These are phyloP conservation scores for Bipolaris sorokiniana DNA, from an alignment of 2,329 filamentous ascomycete genomes.

Conservation along the genomic window DNA sequence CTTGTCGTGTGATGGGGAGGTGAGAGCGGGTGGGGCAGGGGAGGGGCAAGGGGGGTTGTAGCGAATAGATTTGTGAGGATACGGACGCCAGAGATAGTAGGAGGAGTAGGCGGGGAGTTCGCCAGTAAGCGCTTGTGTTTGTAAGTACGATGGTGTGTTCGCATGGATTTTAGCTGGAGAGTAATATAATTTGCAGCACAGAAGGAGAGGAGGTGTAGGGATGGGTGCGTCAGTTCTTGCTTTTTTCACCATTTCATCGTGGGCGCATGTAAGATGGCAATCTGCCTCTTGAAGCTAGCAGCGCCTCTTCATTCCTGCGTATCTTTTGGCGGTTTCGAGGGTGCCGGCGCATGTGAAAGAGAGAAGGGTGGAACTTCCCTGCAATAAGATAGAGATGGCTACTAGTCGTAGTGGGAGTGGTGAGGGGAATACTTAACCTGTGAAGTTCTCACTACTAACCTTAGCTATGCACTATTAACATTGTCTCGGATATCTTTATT, in stretches of 20 bases:
- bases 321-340: background rate
- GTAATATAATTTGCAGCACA: background rate
- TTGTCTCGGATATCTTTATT: no score
- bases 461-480: no score
- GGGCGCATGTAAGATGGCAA: background rate
- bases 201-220: background rate
- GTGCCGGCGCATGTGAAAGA: background rate
- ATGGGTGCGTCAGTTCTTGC: background rate
- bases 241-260: background rate
- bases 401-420: no score
- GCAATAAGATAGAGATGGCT: no score
- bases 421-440: no score
- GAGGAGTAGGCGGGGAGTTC: no score
- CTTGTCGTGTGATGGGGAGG: background rate
- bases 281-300: background rate
- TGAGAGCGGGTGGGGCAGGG: background rate
- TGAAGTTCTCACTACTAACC: no score
- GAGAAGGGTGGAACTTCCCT: background rate
- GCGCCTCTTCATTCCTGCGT: constrained; percentile 3
- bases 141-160: background rate
- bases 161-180: background rate
- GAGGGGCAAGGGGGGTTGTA: background rate
- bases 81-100: background rate
- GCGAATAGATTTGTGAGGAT: background rate
- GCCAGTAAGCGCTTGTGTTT: background rate